These are phyloP conservation scores for Nothophoma quercina DNA, from an alignment of 2,329 filamentous ascomycete genomes.

Conservation along the genomic window DNA sequence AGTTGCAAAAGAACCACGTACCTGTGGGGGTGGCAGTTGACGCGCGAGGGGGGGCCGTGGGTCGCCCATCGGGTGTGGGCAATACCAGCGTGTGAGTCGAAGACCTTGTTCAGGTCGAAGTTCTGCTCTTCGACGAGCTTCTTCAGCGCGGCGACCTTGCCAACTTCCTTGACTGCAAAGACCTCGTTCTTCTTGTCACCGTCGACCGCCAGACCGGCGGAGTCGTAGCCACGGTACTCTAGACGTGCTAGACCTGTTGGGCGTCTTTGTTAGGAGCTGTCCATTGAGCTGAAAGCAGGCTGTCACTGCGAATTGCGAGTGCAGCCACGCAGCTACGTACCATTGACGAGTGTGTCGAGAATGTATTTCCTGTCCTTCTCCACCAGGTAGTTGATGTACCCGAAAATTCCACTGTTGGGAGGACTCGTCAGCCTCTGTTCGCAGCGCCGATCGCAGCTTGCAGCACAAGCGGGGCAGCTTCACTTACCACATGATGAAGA, in stretches of 20 bases:
- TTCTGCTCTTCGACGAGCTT: conserved; percentile 85
- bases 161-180: conserved; percentile 97
- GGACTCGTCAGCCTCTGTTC: conserved; percentile 29
- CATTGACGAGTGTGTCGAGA: conserved; percentile 94
- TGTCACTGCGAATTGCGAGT: conserved; percentile 5
- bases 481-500: conserved; percentile 51
- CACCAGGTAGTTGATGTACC: conserved; percentile 98
- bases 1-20: conserved; percentile 69
- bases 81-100: conserved; percentile 98
- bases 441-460: conserved; percentile 11
- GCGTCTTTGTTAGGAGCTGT: conserved; percentile 28
- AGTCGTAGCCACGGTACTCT: conserved; percentile 99
- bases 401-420: conserved; percentile 83
- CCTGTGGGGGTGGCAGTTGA: conserved; percentile 99
- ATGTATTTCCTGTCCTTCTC: conserved; percentile 99
- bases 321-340: conserved; percentile 59
- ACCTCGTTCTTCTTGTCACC: conserved; percentile 99
- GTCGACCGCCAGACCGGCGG: conserved; percentile 92
- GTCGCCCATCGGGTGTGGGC: conserved; percentile 99
- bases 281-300: conserved; percentile 11
- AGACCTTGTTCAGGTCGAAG: conserved; percentile 88
- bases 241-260: conserved; percentile 83
- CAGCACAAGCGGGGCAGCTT: conserved; percentile 30
- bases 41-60: conserved; percentile 89
- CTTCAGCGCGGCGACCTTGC: conserved; percentile 97